phyloP scores from a whole-genome alignment of 179 eudicot species.

The Silene vulgaris region DNA sequence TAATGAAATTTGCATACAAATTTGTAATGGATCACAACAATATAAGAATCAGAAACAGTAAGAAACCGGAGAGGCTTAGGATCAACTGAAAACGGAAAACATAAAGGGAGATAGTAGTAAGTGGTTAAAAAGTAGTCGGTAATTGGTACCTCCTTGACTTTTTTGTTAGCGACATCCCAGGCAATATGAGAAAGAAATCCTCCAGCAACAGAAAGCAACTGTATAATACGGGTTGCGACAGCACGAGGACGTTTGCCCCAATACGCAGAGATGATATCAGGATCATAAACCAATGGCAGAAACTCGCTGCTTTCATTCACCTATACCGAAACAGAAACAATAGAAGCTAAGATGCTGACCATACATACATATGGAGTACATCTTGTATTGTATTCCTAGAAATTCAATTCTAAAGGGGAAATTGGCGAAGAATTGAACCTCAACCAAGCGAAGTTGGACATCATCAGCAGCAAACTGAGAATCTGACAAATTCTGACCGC shows the following conservation, averaged over 20 bases:
- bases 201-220: conserved; percentile 88
- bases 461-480: conserved; percentile 74
- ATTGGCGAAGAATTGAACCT: conserved; percentile 36
- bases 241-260: conserved; percentile 98
- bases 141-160: conserved; percentile 76
- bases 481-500: conserved; percentile 87
- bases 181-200: conserved; percentile 82
- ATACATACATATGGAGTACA: not conserved
- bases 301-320: conserved; percentile 86
- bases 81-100: too few species aligned
- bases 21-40: too few species aligned
- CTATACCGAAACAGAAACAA: conserved; percentile 31
- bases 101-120: not conserved
- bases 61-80: too few species aligned
- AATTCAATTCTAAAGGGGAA: too few species aligned
- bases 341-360: not conserved
- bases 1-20: too few species aligned
- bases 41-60: too few species aligned
- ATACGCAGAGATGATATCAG: conserved; percentile 69
- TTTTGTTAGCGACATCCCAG: conserved; percentile 77
- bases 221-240: conserved; percentile 78
- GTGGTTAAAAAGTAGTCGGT: not conserved
- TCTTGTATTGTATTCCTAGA: too few species aligned
- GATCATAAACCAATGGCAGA: conserved; percentile 83
- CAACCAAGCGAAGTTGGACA: conserved; percentile 80